A percentile compares a stretch with the other conserved stretches of the same genome.
Conservation (phyloP, 331 rosid genomes). For the Quercus tomentella region DNA sequence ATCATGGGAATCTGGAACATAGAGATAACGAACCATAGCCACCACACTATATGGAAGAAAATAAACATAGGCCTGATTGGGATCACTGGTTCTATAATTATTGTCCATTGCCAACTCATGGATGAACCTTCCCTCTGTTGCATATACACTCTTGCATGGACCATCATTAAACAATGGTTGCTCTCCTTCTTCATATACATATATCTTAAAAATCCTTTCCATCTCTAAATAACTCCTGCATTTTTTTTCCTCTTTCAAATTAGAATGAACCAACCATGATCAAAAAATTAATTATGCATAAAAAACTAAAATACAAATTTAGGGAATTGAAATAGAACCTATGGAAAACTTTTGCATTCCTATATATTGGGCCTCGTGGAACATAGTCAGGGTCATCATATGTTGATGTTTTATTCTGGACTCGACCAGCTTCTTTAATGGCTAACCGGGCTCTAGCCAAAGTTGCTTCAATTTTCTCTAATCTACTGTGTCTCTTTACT, state of each 20-base stretch:
- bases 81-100: conserved; percentile 14
- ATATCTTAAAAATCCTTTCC: conserved; percentile 31
- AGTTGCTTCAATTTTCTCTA: conserved; percentile 22
- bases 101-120: conserved; percentile 29
- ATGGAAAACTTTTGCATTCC: conserved; percentile 34
- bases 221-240: conserved; percentile 31
- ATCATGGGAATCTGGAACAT: conserved; percentile 16
- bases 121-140: conserved; percentile 30
- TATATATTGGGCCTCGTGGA: conserved; percentile 27
- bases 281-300: background rate
- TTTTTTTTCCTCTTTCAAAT: background rate
- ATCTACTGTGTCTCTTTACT: conserved; percentile 8
- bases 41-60: conserved; percentile 35
- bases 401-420: conserved; percentile 19
- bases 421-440: conserved; percentile 27
- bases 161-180: conserved; percentile 30
- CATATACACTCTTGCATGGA: conserved; percentile 37
- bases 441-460: conserved; percentile 25
- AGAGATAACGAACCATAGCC: conserved; percentile 29
- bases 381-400: conserved; percentile 23
- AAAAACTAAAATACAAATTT: background rate
- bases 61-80: conserved; percentile 24
- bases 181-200: conserved; percentile 34
- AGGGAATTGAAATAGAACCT: conserved; percentile 7
- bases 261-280: background rate